Percentiles rank a stretch among this genome's conserved stretches.
Conservation (phyloP, 2,329 filamentous ascomycete genomes). For the Exophiala mesophila region DNA sequence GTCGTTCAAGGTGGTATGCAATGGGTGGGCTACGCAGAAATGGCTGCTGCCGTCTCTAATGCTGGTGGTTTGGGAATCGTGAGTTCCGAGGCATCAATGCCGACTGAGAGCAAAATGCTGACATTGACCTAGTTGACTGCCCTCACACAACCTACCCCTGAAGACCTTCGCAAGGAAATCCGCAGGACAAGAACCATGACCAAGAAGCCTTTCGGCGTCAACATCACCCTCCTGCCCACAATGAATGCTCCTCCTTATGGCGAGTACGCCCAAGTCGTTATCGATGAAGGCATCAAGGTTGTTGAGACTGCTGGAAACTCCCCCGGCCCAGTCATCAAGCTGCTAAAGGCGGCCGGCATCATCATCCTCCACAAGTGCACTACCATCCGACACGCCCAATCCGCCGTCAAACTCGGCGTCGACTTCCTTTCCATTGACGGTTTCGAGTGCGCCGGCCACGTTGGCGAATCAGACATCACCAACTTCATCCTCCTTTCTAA, state of each 20-base stretch:
- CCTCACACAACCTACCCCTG: conserved; percentile 85
- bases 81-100: conserved; percentile 3
- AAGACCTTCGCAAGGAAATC: conserved; percentile 91
- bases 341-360: conserved; percentile 73
- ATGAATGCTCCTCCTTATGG: conserved; percentile 87
- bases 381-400: conserved; percentile 86
- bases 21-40: conserved; percentile 52
- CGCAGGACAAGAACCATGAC: conserved; percentile 71
- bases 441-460: conserved; percentile 84
- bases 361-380: conserved; percentile 97
- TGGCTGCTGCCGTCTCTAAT: conserved; percentile 49
- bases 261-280: conserved; percentile 85
- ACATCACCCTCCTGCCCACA: conserved; percentile 87
- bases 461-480: conserved; percentile 51
- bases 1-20: conserved; percentile 51
- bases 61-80: conserved; percentile 50
- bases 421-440: conserved; percentile 97
- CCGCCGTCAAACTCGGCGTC: conserved; percentile 87
- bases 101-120: conserved; percentile 1
- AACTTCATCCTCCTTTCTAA: conserved; percentile 66
- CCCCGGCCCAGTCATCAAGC: conserved; percentile 82
- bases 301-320: conserved; percentile 91
- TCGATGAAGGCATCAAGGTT: conserved; percentile 85
- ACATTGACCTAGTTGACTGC: conserved; percentile 41
- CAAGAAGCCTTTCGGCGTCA: conserved; percentile 71